Evolutionary conservation across 208 protist genomes (phyloP).

Genomic region (Crithidia bombi): DNA sequence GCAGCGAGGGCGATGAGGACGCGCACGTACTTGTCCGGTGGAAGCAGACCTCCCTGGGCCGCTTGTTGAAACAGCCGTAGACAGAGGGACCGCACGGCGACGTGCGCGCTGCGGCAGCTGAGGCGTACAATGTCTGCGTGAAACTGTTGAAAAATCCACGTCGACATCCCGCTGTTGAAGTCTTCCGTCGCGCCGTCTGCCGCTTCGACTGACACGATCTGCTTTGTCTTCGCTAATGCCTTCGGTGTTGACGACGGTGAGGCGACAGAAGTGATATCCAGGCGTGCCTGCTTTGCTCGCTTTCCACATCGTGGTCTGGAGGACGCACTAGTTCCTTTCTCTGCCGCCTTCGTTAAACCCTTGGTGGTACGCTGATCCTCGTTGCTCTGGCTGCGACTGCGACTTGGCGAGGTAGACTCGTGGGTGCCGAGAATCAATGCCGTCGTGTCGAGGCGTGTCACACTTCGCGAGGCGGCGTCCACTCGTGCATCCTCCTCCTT

Average conservation of each 20-base stretch:
- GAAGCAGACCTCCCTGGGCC: constrained; percentile 67
- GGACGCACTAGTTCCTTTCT: neutral
- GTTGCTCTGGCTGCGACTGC: constrained; percentile 2
- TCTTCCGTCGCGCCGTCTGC: constrained; percentile 9
- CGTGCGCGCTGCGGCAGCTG: constrained; percentile 32
- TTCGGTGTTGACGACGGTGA: constrained; percentile 1
- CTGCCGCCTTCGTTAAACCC: neutral
- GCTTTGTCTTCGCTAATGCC: neutral
- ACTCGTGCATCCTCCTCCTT: constrained; percentile 82
- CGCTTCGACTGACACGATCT: neutral
- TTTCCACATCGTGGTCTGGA: neutral
- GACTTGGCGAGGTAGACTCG: neutral
- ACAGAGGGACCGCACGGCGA: constrained; percentile 52
- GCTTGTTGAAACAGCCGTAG: constrained; percentile 70
- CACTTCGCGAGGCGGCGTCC: constrained; percentile 48
- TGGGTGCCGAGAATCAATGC: constrained; percentile 27
- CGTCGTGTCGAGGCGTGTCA: constrained; percentile 24
- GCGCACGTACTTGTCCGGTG: constrained; percentile 65
- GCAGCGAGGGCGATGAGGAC: constrained; percentile 61
- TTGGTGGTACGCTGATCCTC: constrained; percentile 6
- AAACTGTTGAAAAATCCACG: constrained; percentile 84
- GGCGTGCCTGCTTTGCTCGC: neutral
- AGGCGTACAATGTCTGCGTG: constrained; percentile 54
- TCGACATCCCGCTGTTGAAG: constrained; percentile 87
- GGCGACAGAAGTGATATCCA: neutral